phyloP scores from a whole-genome alignment of 495 filamentous ascomycete species.

The Penicillium longicatenatum region DNA sequence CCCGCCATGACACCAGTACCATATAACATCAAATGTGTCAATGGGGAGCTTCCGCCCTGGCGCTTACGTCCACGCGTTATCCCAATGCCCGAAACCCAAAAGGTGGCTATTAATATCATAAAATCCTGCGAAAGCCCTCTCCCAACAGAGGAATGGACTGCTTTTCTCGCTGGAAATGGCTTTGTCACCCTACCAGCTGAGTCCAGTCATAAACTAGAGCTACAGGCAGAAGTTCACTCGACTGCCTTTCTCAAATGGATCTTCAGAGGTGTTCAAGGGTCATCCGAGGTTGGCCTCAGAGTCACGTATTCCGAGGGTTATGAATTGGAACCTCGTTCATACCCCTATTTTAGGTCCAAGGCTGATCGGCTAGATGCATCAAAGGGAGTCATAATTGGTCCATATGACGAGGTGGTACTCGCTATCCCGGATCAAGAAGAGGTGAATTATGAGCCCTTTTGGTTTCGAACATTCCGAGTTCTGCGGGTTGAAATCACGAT shows the following conservation, averaged over 20 bases:
- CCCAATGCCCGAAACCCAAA: slow-evolving; percentile 34
- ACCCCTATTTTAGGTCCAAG: slow-evolving; percentile 42
- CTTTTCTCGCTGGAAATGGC: slow-evolving; percentile 9
- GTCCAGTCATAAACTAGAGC: slow-evolving; percentile 33
- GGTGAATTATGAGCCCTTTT: slow-evolving; percentile 38
- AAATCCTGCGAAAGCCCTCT: slow-evolving; percentile 26
- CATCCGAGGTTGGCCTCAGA: slow-evolving; percentile 28
- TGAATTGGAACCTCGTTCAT: slow-evolving; percentile 39
- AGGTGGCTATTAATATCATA: slow-evolving; percentile 18
- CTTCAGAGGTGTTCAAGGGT: slow-evolving; percentile 20
- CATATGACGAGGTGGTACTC: slow-evolving; percentile 33
- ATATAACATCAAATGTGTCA: slow-evolving; percentile 34
- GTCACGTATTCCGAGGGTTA: slow-evolving; percentile 45
- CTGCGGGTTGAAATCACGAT: slow-evolving; percentile 32
- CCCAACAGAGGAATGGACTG: slow-evolving; percentile 20
- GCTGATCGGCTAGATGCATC: slow-evolving; percentile 34
- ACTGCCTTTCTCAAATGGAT: slow-evolving; percentile 39
- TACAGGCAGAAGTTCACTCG: slow-evolving; percentile 39
- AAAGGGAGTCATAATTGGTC: slow-evolving; percentile 35
- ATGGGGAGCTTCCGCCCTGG: slow-evolving; percentile 42
- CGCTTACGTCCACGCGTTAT: slow-evolving; percentile 33
- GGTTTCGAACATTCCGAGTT: slow-evolving; percentile 43
- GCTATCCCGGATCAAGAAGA: slow-evolving; percentile 10
- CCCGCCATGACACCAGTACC: slow-evolving; percentile 16
- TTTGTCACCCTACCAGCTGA: slow-evolving; percentile 20